Conservation (phyloP, 768 basidiomycete genomes). For the Paxillus involutus region DNA sequence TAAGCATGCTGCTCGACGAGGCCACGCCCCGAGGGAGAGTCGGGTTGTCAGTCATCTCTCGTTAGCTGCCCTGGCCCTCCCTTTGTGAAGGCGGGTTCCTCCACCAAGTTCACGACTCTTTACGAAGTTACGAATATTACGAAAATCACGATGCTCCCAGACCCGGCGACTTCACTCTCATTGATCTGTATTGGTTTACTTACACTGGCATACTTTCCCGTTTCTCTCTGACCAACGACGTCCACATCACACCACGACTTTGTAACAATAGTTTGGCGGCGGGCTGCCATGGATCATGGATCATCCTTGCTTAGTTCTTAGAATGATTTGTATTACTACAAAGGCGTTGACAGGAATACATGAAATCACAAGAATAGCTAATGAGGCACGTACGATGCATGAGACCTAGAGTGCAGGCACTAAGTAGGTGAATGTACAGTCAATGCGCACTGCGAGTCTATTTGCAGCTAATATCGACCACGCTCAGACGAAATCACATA, state of each 20-base stretch:
- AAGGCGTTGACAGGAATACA: not conserved
- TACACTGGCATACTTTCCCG: not conserved
- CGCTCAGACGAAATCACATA: no score
- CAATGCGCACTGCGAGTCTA: no score
- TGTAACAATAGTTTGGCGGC: conserved; percentile 22
- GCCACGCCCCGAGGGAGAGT: conserved; percentile 10
- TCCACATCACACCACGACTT: not conserved
- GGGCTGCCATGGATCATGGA: conserved; percentile 13
- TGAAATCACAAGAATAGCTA: no score
- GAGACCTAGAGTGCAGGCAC: no score
- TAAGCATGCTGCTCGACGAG: conserved; percentile 28
- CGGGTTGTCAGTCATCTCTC: conserved; percentile 23
- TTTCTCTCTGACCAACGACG: not conserved
- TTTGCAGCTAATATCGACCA: no score
- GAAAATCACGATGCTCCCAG: not conserved
- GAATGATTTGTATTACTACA: not conserved
- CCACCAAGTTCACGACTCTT: conserved; percentile 4
- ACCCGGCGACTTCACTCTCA: conserved; percentile 9
- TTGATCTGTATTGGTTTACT: conserved; percentile 8
- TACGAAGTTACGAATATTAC: conserved; percentile 13
- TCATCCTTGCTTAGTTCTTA: not conserved
- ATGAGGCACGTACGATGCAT: no score
- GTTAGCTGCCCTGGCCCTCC: conserved; percentile 5
- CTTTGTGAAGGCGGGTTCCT: conserved; percentile 6
- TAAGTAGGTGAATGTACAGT: no score